Evolutionary conservation across 441 rosid species (phyloP).

Genomic region (Biscutella laevigata): DNA sequence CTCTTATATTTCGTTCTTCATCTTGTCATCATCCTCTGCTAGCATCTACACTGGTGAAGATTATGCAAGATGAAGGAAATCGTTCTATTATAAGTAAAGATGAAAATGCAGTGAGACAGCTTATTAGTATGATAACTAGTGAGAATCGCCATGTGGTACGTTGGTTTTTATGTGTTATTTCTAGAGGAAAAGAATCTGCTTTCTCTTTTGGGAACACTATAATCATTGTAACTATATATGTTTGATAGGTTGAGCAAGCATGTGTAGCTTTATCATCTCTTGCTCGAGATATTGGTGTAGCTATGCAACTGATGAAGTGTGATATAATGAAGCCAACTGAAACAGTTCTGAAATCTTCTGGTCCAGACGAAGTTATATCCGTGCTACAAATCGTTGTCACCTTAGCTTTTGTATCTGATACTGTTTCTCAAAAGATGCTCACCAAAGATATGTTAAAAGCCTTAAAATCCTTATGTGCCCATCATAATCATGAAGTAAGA

Average conservation of each 20-base stretch:
- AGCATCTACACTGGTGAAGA: conserved; percentile 94
- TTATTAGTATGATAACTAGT: conserved; percentile 96
- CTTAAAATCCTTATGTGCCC: conserved; percentile 69
- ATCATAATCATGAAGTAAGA: conserved; percentile 72
- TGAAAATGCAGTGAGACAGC: conserved; percentile 97
- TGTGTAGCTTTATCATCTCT: conserved; percentile 89
- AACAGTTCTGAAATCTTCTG: conserved; percentile 62
- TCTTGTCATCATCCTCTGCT: conserved; percentile 97
- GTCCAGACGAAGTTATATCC: conserved; percentile 59
- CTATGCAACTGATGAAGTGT: conserved; percentile 90
- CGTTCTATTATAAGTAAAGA: conserved; percentile 85
- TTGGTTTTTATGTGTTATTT: conserved; percentile 14
- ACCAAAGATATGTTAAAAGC: conserved; percentile 57
- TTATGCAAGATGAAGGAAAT: conserved; percentile 90
- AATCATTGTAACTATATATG: conserved; percentile 20
- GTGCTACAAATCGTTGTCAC: conserved; percentile 82
- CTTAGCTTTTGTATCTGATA: conserved; percentile 81
- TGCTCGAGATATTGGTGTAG: conserved; percentile 81
- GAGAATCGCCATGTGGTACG: conserved; percentile 86
- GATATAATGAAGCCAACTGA: conserved; percentile 94
- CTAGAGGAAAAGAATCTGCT: not conserved
- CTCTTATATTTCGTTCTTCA: conserved; percentile 93
- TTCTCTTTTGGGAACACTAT: conserved; percentile 11
- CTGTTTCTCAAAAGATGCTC: conserved; percentile 70
- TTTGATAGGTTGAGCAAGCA: conserved; percentile 87